These are phyloP conservation scores for Austroboletus novae-zelandiae DNA, from an alignment of 1,284 basidiomycete genomes.

Conservation along the genomic window DNA sequence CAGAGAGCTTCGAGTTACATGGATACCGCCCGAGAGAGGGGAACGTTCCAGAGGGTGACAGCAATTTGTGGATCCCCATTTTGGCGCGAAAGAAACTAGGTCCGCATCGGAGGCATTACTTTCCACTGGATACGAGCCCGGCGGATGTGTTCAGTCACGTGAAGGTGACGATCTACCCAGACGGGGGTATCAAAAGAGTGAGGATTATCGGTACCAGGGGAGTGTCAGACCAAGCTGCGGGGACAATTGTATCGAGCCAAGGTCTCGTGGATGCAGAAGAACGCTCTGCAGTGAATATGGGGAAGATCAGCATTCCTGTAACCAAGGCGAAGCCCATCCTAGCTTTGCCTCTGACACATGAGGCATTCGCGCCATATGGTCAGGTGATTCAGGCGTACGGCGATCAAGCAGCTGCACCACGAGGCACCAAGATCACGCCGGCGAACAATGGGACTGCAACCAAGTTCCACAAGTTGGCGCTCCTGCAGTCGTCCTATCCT, in stretches of 20 bases:
- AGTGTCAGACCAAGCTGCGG: slow-evolving; percentile 9
- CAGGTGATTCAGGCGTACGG: slow-evolving; percentile 83
- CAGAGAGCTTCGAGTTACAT: slow-evolving; percentile 84
- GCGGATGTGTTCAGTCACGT: slow-evolving; percentile 77
- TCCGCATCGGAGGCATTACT: slow-evolving; percentile 87
- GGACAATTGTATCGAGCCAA: slow-evolving; percentile 4
- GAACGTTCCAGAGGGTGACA: slow-evolving; percentile 39
- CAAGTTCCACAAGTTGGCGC: slow-evolving; percentile 87
- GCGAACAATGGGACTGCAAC: slow-evolving; percentile 87
- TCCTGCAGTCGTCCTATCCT: slow-evolving; percentile 65
- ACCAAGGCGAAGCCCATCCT: slow-evolving; percentile 44
- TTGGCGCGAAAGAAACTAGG: slow-evolving; percentile 80
- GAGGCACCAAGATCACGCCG: slow-evolving; percentile 65
- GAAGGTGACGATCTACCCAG: slow-evolving; percentile 87
- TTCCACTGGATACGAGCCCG: slow-evolving; percentile 70
- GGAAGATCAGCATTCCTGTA: slow-evolving; percentile 2
- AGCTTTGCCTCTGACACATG: slow-evolving; percentile 76
- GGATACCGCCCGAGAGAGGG: slow-evolving; percentile 48
- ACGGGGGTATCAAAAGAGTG: slow-evolving; percentile 93
- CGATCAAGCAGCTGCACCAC: slow-evolving; percentile 63
- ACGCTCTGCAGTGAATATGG: background rate
- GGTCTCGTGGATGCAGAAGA: slow-evolving; percentile 7
- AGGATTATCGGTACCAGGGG: slow-evolving; percentile 74
- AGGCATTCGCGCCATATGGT: slow-evolving; percentile 82
- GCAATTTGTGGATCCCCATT: slow-evolving; percentile 70